Conservation (phyloP, 495 filamentous ascomycete species). For the Penicillium silybi region DNA sequence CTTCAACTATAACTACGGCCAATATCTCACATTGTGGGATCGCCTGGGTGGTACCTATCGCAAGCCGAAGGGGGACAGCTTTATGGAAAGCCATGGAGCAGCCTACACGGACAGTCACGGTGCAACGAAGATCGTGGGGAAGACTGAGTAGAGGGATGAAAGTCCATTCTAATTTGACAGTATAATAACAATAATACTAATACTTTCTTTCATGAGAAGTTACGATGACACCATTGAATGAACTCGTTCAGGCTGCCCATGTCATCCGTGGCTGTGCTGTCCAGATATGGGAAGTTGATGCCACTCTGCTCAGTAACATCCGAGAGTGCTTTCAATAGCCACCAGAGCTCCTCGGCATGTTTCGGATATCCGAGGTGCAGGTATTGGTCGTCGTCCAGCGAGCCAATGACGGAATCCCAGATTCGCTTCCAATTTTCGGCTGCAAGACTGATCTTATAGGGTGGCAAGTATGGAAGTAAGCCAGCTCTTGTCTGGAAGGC, state of each 20-base stretch:
- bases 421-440: conserved; percentile 35
- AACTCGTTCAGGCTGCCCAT: conserved; percentile 37
- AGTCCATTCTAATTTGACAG: neutral
- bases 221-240: conserved; percentile 27
- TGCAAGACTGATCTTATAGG: conserved; percentile 27
- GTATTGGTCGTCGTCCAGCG: conserved; percentile 19
- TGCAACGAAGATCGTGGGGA: neutral
- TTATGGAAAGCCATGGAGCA: conserved; percentile 9
- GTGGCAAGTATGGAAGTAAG: conserved; percentile 24
- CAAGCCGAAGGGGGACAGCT: conserved; percentile 47
- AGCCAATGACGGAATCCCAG: conserved; percentile 24
- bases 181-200: conserved; percentile 1
- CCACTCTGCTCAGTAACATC: conserved; percentile 15
- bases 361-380: conserved; percentile 35
- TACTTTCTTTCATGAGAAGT: conserved; percentile 3
- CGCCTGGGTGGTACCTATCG: conserved; percentile 81
- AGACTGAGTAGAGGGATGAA: neutral
- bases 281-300: conserved; percentile 26
- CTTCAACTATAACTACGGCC: conserved; percentile 97
- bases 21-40: conserved; percentile 94
- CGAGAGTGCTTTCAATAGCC: conserved; percentile 31
- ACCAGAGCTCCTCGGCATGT: conserved; percentile 40
- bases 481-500: conserved; percentile 30
- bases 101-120: neutral
- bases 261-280: conserved; percentile 34